Evolutionary conservation across 2,329 filamentous ascomycete genomes (phyloP).

Genomic region (Neonectria punicea): DNA sequence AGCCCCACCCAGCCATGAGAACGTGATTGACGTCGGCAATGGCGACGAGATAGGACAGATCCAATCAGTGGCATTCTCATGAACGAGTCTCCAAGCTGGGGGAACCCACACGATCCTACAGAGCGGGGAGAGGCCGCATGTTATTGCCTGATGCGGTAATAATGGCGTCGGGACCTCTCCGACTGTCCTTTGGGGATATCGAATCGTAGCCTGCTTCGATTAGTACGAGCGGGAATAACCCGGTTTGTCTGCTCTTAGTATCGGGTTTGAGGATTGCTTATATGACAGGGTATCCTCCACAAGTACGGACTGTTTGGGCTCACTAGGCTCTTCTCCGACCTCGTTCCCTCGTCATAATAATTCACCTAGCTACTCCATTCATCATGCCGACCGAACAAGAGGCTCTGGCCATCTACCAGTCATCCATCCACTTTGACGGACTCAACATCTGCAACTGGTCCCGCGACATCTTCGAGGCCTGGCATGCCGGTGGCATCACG

Average conservation of each 20-base stretch:
- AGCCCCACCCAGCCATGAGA: conserved; percentile 2
- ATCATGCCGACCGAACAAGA: conserved; percentile 50
- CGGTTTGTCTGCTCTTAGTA: not conserved
- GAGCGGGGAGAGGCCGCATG: not conserved
- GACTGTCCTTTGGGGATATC: not conserved
- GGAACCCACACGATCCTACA: not conserved
- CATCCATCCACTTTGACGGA: conserved; percentile 52
- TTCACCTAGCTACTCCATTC: not conserved
- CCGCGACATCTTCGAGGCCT: conserved; percentile 52
- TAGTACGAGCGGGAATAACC: conserved; percentile 7
- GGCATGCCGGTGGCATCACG: conserved; percentile 51
- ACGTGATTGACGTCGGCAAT: conserved; percentile 16
- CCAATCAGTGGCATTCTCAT: conserved; percentile 11
- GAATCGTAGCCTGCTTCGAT: not conserved
- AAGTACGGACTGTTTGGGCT: not conserved
- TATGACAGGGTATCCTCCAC: not conserved
- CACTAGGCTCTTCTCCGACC: not conserved
- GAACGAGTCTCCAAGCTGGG: not conserved
- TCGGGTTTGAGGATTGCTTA: not conserved
- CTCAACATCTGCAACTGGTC: conserved; percentile 54
- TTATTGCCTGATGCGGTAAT: not conserved
- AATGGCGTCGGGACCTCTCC: conserved; percentile 5
- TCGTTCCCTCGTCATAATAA: not conserved
- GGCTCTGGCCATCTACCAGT: conserved; percentile 49
- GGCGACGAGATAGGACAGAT: not conserved